Evolutionary conservation across 345 rosid genomes (phyloP), one percentile per base, ranked within the genome.

Genomic region (Dipteronia dyeriana): DNA sequence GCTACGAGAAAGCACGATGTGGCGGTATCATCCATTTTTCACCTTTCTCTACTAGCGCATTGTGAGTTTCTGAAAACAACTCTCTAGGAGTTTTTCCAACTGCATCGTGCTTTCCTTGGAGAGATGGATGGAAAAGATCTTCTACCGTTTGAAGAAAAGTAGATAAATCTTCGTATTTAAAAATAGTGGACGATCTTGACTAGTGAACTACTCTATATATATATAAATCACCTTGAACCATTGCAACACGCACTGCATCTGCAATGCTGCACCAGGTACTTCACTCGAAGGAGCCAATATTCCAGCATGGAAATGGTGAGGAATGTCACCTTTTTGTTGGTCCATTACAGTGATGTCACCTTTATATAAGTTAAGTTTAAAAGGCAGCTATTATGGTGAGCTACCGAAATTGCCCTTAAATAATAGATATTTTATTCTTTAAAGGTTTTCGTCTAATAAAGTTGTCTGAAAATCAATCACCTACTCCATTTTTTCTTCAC

Each of bases 231-330:
- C 56, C 76, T 73, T 22, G 20, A 34, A 73, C 76, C 76, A 73
- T 23, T 73, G 76, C 38, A 73, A 14, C 66, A 60, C 67, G 16
- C 70, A 38, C 34, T 79, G 82, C 77, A 79, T 73, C 25, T 79
- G 75, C 23, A 74, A 22, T 43, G 82, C 82, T 8, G 84, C 77
- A 66, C 83, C 83, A 11, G 80, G 29, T 25, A 80, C 22, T 60
- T 66, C 10, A 9, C 31, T 47, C 0, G 77, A 25, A 13, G 80
- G 70, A 17, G 2, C 62, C 10, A 59, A 34, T 26, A 2, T 7
- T 22, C 25, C 77, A 0, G 80, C 80, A 38, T 80, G 83, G 54
- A 76, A 68, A 76, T 57, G 56, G 38, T 80, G 39, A 63, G 22
- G 4, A n/a, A n/a, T n/a, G n/a, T n/a, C n/a, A n/a, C n/a, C n/a